Evolutionary conservation across 441 rosid genomes (phyloP), one percentile per base, ranked within the genome.

Genomic region (Croton laevigatus): DNA sequence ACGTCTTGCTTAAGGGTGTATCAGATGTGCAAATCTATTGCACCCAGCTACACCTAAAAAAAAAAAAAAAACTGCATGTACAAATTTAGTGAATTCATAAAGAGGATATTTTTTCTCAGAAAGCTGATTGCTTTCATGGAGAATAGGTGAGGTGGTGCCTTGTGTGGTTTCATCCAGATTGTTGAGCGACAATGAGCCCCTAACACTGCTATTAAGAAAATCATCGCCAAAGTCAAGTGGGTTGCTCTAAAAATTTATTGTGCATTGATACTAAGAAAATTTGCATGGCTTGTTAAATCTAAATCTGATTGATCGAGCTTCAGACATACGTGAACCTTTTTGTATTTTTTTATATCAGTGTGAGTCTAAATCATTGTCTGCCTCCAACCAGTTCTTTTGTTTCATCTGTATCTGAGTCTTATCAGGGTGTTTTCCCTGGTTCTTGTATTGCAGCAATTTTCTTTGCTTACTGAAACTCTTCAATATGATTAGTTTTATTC

Each of bases 401-500:
- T 44, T 14, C 8, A 19, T 38, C 48, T 63, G 32, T 14, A 14
- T 52, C 27, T 62, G 3, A 17, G 14, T 4, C 10, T 62, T 49
- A 36, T 48, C 17, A 49, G 38, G 51, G 49, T 20, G 40, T 59
- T 60, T 22, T 70, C 34, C 36, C 20, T 19, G 59, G 59, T 55
- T 12, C 38, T 49, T 61, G 45, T 38, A 5, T 14, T 57, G 17
- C 34, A 3, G 12, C 17, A 20, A 14, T 51, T 42, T 14, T 40
- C 19, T 38, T 40, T 53, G 20, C n/a, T 27, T 1, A 34, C n/a
- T 62, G 4, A 13, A 32, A 20, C 13, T 62, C 23, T 14, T 16
- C 45, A 12, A 54, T 53, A 32, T 71, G 53, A 9, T 45, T 49
- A 11, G 44, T 36, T 49, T 60, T 64, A 49, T 72, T 74, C 62